These are phyloP conservation scores for Paracorniculantispora psalliotae DNA, from an alignment of 2,329 filamentous ascomycete species.

Conservation along the genomic window DNA sequence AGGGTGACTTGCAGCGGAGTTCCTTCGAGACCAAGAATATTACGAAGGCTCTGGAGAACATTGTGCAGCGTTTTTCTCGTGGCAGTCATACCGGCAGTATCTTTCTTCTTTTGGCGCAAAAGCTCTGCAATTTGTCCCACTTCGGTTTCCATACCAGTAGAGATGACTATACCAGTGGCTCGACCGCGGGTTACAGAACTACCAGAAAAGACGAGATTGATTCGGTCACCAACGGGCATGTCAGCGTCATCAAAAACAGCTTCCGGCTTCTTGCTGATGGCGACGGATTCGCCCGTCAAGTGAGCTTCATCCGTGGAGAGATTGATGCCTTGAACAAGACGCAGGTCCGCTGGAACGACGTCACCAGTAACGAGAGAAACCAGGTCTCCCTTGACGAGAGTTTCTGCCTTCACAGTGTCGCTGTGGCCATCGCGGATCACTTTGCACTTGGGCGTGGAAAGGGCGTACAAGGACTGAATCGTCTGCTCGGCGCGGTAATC, in stretches of 20 bases:
- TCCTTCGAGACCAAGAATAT: slow-evolving; percentile 62
- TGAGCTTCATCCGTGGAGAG: slow-evolving; percentile 71
- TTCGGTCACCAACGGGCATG: slow-evolving; percentile 62
- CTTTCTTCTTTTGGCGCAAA: slow-evolving; percentile 52
- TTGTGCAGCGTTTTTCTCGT: slow-evolving; percentile 40
- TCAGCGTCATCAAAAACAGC: slow-evolving; percentile 47
- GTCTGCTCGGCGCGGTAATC: slow-evolving; percentile 59
- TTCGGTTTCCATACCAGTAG: slow-evolving; percentile 69
- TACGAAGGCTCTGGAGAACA: slow-evolving; percentile 39
- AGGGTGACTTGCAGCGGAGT: slow-evolving; percentile 83
- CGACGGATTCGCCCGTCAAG: slow-evolving; percentile 68
- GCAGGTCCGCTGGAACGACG: slow-evolving; percentile 64
- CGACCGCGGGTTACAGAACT: slow-evolving; percentile 69
- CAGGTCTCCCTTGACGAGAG: slow-evolving; percentile 62
- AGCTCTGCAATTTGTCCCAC: slow-evolving; percentile 71
- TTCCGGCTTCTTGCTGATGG: slow-evolving; percentile 61
- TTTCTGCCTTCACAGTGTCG: slow-evolving; percentile 49
- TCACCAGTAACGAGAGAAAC: slow-evolving; percentile 60
- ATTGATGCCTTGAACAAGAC: slow-evolving; percentile 63
- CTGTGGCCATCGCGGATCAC: slow-evolving; percentile 50
- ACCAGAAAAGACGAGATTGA: slow-evolving; percentile 67
- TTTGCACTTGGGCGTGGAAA: slow-evolving; percentile 55
- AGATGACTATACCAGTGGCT: slow-evolving; percentile 62
- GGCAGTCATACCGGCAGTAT: slow-evolving; percentile 35
- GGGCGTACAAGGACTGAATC: slow-evolving; percentile 54